These are phyloP conservation scores for Penicillium crustosum DNA, from an alignment of 2,329 filamentous ascomycete genomes.

Conservation along the genomic window DNA sequence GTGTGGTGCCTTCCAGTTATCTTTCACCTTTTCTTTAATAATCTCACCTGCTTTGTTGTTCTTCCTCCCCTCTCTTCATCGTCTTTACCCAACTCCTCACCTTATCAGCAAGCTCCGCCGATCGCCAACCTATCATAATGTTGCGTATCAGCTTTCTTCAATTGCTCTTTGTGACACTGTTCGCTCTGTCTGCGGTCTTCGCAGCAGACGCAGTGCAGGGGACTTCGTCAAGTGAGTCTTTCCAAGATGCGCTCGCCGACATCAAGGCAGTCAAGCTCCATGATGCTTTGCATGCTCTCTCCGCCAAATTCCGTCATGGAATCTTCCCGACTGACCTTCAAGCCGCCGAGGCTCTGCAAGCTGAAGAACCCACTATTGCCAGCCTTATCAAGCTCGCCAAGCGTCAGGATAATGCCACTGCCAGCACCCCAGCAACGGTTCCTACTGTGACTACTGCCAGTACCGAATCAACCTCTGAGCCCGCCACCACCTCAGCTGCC, in stretches of 20 bases:
- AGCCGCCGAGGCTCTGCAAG: slow-evolving; percentile 63
- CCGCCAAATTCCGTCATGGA: slow-evolving; percentile 66
- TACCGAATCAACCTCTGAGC: slow-evolving; percentile 4
- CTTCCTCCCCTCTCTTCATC: background rate
- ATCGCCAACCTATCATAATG: slow-evolving; percentile 16
- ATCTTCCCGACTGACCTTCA: slow-evolving; percentile 65
- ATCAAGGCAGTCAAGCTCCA: slow-evolving; percentile 63
- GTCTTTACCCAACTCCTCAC: background rate
- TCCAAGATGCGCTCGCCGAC: slow-evolving; percentile 57
- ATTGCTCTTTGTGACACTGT: slow-evolving; percentile 27
- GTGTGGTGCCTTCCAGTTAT: background rate
- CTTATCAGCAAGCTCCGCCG: background rate
- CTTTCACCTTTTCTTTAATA: background rate
- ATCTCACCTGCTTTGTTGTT: slow-evolving; percentile 2
- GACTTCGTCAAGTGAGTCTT: slow-evolving; percentile 30
- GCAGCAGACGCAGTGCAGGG: slow-evolving; percentile 22
- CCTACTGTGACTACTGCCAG: slow-evolving; percentile 8
- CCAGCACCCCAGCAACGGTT: slow-evolving; percentile 2
- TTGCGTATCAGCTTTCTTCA: slow-evolving; percentile 25
- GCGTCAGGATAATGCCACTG: slow-evolving; percentile 49
- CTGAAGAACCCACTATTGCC: slow-evolving; percentile 61
- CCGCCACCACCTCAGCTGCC: slow-evolving; percentile 18
- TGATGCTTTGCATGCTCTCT: slow-evolving; percentile 63
- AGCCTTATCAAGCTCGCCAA: slow-evolving; percentile 64
- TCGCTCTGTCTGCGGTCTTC: slow-evolving; percentile 28